Evolutionary conservation across 768 basidiomycete species (phyloP), one percentile per base, ranked within the genome.

Genomic region (Naganishia friedmannii): DNA sequence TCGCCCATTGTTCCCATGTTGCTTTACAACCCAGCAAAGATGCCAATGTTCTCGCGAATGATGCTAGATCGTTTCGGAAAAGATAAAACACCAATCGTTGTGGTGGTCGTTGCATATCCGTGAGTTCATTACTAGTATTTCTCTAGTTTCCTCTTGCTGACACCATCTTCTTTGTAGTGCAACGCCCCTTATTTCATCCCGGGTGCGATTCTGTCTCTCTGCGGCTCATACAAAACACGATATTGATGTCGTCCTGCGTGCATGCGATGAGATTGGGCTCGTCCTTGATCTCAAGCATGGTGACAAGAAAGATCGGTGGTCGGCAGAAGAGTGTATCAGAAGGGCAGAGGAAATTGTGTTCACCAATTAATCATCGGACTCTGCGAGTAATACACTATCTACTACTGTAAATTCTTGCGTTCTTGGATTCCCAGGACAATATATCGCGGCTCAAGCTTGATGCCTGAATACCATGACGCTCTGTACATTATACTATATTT

Each of bases 221-320:
- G 90, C 95, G 13, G 84, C 93, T 57, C 96, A 99, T 84, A 98
- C 94, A 68, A 99, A 99, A 84, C 90, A 93, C 74, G 96, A 99
- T 77, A 87, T 98, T 69, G 96, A 99, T 82, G 83, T 83, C 15
- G 83, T 98, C 32, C 84, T 99, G 57, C 83, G 85, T 53, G 94
- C 95, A 9, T 92, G 89, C 76, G 92, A 96, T 80, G 94, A 96
- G 81, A 84, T 98, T 71, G 96, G 96, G 31, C 89, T 90, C 76
- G 78, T 91, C 31, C 83, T 99, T 73, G 93, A 95, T 82, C 83
- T 97, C 82, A 97, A 96, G 83, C 89, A 93, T 78, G 77, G 78
- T 31, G 39, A 42, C 42, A 71, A 74, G 17, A 82, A 83, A 2
- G 88, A 90, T 79, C 84, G 91, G 76, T 95, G 93, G 93, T 79